These are phyloP conservation scores for Colletotrichum truncatum DNA, from an alignment of 2,329 filamentous ascomycete species.

Conservation along the genomic window DNA sequence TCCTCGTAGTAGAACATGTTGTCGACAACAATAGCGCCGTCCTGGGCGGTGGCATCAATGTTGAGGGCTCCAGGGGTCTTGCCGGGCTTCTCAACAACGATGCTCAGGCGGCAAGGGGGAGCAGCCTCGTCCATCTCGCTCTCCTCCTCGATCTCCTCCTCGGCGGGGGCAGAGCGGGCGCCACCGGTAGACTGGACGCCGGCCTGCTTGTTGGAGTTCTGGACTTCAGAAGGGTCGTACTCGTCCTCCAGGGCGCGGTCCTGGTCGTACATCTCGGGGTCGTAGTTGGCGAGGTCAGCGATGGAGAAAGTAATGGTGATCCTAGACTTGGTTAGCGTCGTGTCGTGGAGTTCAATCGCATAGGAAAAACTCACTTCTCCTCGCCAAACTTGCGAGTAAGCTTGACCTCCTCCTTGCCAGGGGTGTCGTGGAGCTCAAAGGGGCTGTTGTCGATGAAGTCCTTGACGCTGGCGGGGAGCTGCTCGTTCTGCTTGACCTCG, in stretches of 20 bases:
- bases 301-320: constrained; percentile 88
- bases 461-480: constrained; percentile 80
- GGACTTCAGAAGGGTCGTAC: constrained; percentile 51
- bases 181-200: constrained; percentile 60
- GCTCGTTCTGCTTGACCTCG: constrained; percentile 78
- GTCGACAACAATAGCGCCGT: constrained; percentile 87
- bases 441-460: constrained; percentile 88
- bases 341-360: not conserved
- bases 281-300: constrained; percentile 77
- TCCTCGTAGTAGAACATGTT: constrained; percentile 90
- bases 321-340: constrained; percentile 39
- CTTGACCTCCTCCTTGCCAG: constrained; percentile 88
- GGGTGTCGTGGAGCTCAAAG: constrained; percentile 83
- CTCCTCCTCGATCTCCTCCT: constrained; percentile 60
- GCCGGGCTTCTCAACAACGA: constrained; percentile 87
- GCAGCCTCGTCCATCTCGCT: constrained; percentile 59
- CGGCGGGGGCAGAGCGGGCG: constrained; percentile 62
- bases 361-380: constrained; percentile 74
- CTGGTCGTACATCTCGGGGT: constrained; percentile 68
- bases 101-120: constrained; percentile 84
- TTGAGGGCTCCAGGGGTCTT: constrained; percentile 78
- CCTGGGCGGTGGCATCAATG: constrained; percentile 86
- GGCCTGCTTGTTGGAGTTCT: constrained; percentile 64
- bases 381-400: constrained; percentile 85
- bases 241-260: constrained; percentile 63